Percentiles rank a stretch among this genome's conserved stretches.
phyloP scores from a whole-genome alignment of 129 eudicot species.

The Artemisia argyi region DNA sequence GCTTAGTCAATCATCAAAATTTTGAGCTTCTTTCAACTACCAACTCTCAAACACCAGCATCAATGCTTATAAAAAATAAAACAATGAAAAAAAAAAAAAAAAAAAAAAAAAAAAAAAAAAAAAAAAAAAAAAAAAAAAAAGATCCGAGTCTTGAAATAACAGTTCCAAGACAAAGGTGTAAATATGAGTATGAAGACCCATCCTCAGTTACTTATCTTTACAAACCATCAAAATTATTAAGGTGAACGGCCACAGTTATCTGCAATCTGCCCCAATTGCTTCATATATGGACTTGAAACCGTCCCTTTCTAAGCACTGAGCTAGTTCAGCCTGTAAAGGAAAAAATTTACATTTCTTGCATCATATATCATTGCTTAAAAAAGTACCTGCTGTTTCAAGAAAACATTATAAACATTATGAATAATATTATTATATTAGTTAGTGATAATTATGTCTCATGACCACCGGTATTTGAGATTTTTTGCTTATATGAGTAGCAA shows the following conservation, averaged over 20 bases:
- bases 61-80: conserved; percentile 12
- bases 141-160: conserved; percentile 24
- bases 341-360: not conserved
- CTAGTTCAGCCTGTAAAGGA: conserved; percentile 73
- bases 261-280: conserved; percentile 89
- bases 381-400: not conserved
- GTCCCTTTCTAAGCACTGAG: conserved; percentile 77
- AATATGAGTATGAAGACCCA: conserved; percentile 24
- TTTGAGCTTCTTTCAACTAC: conserved; percentile 26
- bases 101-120: conserved; percentile 11
- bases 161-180: conserved; percentile 29
- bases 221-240: conserved; percentile 32
- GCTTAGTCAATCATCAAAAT: conserved; percentile 29
- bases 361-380: not conserved
- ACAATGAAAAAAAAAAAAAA: conserved; percentile 13
- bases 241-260: conserved; percentile 34
- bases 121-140: conserved; percentile 2
- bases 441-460: too few species aligned
- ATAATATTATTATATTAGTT: too few species aligned
- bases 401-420: not conserved
- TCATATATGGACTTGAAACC: conserved; percentile 84
- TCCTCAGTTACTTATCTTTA: conserved; percentile 28
- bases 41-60: conserved; percentile 17
- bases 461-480: too few species aligned
- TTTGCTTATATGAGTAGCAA: too few species aligned